Evolutionary conservation across 2,329 filamentous ascomycete genomes (phyloP).

Genomic region (Lomentospora prolificans): DNA sequence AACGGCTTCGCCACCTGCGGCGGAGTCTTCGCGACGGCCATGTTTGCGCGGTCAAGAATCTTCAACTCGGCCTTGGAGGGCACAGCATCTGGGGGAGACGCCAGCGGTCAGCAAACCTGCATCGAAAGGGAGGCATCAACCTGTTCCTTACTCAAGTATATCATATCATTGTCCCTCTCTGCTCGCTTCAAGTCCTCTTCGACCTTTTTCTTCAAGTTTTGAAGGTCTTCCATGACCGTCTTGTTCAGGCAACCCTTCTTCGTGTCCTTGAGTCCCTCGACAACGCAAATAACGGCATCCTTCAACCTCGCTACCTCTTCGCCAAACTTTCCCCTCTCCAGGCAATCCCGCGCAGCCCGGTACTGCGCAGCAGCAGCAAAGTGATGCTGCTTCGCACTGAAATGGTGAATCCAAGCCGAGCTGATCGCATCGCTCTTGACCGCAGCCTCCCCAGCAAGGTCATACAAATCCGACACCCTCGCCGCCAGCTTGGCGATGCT

Average conservation of each 20-base stretch:
- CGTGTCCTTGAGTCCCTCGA: conserved; percentile 76
- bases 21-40: conserved; percentile 73
- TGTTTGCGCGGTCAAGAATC: conserved; percentile 74
- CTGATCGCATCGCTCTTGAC: conserved; percentile 84
- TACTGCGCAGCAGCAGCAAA: conserved; percentile 95
- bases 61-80: conserved; percentile 83
- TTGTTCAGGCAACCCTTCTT: conserved; percentile 67
- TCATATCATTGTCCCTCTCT: conserved; percentile 93
- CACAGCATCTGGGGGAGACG: conserved; percentile 48
- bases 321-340: conserved; percentile 90
- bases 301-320: conserved; percentile 83
- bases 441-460: conserved; percentile 70
- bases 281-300: conserved; percentile 74
- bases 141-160: conserved; percentile 61
- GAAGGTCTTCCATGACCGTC: conserved; percentile 69
- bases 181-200: conserved; percentile 83
- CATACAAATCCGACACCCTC: conserved; percentile 83
- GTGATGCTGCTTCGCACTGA: conserved; percentile 93
- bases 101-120: rapidly evolving
- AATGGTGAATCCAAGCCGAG: conserved; percentile 95
- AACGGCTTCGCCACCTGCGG: conserved; percentile 74
- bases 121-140: conserved; percentile 8
- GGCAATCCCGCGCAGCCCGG: conserved; percentile 75
- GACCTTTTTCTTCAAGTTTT: conserved; percentile 71
- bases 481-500: conserved; percentile 87